Evolutionary conservation across 139 green algal species (phyloP), one percentile per base, ranked within the genome.

Genomic region (Coelastrella sp.): DNA sequence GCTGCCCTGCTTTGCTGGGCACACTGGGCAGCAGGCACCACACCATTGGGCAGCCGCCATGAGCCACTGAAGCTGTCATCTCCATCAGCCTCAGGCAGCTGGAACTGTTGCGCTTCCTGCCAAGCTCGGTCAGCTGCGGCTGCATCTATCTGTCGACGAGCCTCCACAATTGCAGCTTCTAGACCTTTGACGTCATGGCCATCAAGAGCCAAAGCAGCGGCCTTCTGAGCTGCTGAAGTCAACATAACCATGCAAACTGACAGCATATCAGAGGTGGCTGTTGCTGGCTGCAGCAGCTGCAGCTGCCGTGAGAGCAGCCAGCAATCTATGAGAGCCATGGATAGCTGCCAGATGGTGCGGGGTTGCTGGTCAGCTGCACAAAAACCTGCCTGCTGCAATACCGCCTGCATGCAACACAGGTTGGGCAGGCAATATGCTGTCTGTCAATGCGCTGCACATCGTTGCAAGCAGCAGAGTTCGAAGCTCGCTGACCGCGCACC

Each of bases 231-330:
- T 7, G 76, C 92, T 11, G 86, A 23, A 14, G 56, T 17, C 80
- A 95, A 88, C 90, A 94, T 93, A 7, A 73, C 66, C 85, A 93
- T 92, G 77, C 82, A 84, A 6, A 79, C 81, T 22, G 80, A 91
- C 6, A 93, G 20, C 13, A 3, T 20, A 3, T 22, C 11, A 14
- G 88, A 57, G 7, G 66, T 84, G 85, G 89, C 86, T 22, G 75
- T 79, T 4, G 54, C n/a, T 7, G 75, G 77, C 0, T n/a, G 23
- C 16, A 92, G 7, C 23, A 80, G 56, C 14, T 17, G 14, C n/a
- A 88, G 61, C 77, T 94, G 79, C 6, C 73, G 73, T 23, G 61
- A 64, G 58, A 92, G 73, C 73, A 95, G 81, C 92, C 93, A 94
- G 54, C 94, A 88, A 7, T 93, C 79, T 19, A 94, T 76, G 82